Conservation (phyloP, 306 rosid species). For the Trifolium repens region DNA sequence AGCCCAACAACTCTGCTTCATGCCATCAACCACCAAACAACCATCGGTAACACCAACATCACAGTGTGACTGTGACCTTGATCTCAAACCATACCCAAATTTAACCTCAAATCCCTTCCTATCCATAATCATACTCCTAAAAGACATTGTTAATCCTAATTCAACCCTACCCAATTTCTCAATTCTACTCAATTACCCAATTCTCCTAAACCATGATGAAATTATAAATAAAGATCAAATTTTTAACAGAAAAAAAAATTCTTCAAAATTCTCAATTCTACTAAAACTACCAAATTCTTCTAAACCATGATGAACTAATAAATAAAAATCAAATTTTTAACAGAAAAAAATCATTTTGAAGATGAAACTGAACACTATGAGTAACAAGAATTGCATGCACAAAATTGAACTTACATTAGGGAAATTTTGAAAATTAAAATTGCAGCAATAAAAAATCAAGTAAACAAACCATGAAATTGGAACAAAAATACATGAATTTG, state of each 20-base stretch:
- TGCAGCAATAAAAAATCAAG: slow-evolving; percentile 14
- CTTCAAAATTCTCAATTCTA: slow-evolving; percentile 1
- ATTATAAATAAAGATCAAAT: background rate
- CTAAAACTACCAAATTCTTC: slow-evolving; percentile 9
- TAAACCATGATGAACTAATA: slow-evolving; percentile 25
- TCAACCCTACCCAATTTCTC: slow-evolving; percentile 22
- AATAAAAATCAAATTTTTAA: background rate
- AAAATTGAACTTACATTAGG: slow-evolving; percentile 6
- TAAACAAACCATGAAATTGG: slow-evolving; percentile 29
- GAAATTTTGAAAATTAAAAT: slow-evolving; percentile 23
- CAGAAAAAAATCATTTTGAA: background rate
- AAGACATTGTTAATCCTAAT: slow-evolving; percentile 53
- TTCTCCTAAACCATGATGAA: slow-evolving; percentile 21
- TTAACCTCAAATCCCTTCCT: slow-evolving; percentile 83
- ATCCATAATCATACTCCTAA: slow-evolving; percentile 70
- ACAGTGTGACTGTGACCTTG: slow-evolving; percentile 80
- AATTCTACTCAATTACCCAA: slow-evolving; percentile 23
- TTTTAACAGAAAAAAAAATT: slow-evolving; percentile 15
- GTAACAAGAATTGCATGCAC: slow-evolving; percentile 1
- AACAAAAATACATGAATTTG: slow-evolving; percentile 14
- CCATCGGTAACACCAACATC: slow-evolving; percentile 50
- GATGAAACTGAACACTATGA: slow-evolving; percentile 11
- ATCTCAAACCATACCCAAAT: slow-evolving; percentile 70
- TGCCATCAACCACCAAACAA: slow-evolving; percentile 55
- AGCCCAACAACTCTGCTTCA: slow-evolving; percentile 98